Conservation (phyloP, 495 filamentous ascomycete genomes). For the Xylaria telfairii region DNA sequence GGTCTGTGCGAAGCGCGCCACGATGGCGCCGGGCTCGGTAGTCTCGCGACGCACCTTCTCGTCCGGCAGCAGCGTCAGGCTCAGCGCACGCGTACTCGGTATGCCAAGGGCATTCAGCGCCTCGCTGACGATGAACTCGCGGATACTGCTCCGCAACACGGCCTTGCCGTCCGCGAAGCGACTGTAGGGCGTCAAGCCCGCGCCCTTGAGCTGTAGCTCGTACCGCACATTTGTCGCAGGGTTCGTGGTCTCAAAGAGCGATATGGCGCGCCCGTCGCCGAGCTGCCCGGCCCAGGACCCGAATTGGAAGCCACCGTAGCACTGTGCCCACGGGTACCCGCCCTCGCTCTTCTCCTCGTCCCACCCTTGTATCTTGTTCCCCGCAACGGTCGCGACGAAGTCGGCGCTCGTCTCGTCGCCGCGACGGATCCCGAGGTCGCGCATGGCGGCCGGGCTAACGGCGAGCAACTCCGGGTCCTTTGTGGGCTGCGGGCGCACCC, state of each 20-base stretch:
- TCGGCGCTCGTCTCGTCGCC: constrained; percentile 73
- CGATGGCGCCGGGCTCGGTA: constrained; percentile 92
- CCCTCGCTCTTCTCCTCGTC: constrained; percentile 63
- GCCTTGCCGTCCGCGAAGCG: constrained; percentile 98
- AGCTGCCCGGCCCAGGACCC: constrained; percentile 95
- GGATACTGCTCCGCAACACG: constrained; percentile 86
- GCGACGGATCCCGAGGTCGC: constrained; percentile 73
- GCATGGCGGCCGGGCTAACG: constrained; percentile 76
- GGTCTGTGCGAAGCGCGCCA: constrained; percentile 84
- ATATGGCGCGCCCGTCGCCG: constrained; percentile 93
- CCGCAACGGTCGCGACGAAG: constrained; percentile 77
- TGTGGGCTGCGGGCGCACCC: constrained; percentile 76
- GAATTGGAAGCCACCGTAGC: constrained; percentile 90
- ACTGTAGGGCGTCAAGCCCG: constrained; percentile 90
- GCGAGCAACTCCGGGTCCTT: constrained; percentile 79
- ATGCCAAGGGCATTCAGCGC: constrained; percentile 81
- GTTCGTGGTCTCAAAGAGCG: constrained; percentile 88
- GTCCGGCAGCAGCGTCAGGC: constrained; percentile 76
- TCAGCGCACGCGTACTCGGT: constrained; percentile 84
- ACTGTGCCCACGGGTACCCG: constrained; percentile 97
- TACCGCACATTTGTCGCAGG: constrained; percentile 72
- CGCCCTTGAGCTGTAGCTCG: constrained; percentile 93
- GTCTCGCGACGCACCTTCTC: constrained; percentile 77
- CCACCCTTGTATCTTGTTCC: constrained; percentile 76
- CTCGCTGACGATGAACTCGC: constrained; percentile 93